phyloP scores from a whole-genome alignment of 345 rosid species.

The Geranium rotundifolium region DNA sequence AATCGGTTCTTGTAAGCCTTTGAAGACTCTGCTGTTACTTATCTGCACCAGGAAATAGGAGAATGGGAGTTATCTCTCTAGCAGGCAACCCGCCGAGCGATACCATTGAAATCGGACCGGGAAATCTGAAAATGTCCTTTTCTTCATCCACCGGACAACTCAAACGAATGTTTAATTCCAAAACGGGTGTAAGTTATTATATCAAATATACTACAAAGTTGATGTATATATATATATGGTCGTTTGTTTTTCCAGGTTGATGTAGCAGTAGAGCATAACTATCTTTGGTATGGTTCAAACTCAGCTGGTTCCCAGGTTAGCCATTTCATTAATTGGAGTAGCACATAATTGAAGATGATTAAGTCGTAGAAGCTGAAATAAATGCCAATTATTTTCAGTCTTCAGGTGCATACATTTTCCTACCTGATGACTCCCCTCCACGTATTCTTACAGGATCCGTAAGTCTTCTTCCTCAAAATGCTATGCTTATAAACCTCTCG shows the following conservation, averaged over 20 bases:
- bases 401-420: slow-evolving; percentile 80
- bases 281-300: slow-evolving; percentile 65
- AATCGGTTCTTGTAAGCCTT: too few species aligned
- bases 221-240: background rate
- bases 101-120: slow-evolving; percentile 60
- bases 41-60: slow-evolving; percentile 21
- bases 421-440: slow-evolving; percentile 42
- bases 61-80: slow-evolving; percentile 6
- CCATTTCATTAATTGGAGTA: too few species aligned
- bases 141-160: slow-evolving; percentile 62
- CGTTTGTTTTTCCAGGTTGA: slow-evolving; percentile 37
- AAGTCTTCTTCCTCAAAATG: slow-evolving; percentile 6
- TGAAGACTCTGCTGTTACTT: background rate
- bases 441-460: slow-evolving; percentile 38
- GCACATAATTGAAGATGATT: background rate
- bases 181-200: slow-evolving; percentile 42
- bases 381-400: slow-evolving; percentile 18
- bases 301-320: slow-evolving; percentile 7
- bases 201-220: too few species aligned
- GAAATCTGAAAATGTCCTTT: slow-evolving; percentile 57
- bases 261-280: slow-evolving; percentile 61
- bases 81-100: slow-evolving; percentile 21
- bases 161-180: slow-evolving; percentile 48
- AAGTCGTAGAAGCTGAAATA: background rate
- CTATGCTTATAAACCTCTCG: too few species aligned